These are phyloP conservation scores for Punica granatum DNA, from an alignment of 345 rosid genomes.

Conservation along the genomic window DNA sequence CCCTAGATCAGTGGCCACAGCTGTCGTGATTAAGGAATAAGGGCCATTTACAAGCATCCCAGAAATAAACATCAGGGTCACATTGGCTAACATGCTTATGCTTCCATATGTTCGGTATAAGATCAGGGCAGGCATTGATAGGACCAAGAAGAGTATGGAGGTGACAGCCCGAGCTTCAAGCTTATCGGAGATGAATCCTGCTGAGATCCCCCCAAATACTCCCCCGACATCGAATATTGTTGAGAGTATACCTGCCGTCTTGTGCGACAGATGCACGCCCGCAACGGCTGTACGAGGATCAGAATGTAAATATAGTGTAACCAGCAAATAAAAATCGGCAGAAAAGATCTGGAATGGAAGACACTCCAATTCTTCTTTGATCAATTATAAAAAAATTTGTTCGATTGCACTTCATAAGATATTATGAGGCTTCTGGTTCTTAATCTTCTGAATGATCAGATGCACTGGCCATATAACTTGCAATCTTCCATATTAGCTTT, in stretches of 20 bases:
- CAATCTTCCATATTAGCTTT: no score
- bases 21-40: slow-evolving; percentile 80
- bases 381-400: no score
- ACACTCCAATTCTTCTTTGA: no score
- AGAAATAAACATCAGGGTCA: slow-evolving; percentile 61
- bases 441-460: background rate
- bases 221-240: slow-evolving; percentile 79
- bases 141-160: slow-evolving; percentile 50
- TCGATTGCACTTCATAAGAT: background rate
- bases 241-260: slow-evolving; percentile 79
- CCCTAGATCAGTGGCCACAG: slow-evolving; percentile 95
- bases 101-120: slow-evolving; percentile 65
- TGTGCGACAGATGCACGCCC: slow-evolving; percentile 69
- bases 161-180: slow-evolving; percentile 78
- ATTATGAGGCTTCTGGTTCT: background rate
- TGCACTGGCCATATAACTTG: no score
- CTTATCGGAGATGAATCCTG: slow-evolving; percentile 69
- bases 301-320: background rate
- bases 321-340: background rate
- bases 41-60: slow-evolving; percentile 87
- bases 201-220: slow-evolving; percentile 73
- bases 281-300: slow-evolving; percentile 55
- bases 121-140: slow-evolving; percentile 66
- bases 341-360: no score
- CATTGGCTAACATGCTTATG: slow-evolving; percentile 49